A percentile compares a stretch with the other conserved stretches of the same genome.
These are phyloP conservation scores for Trichoderma citrinoviride DNA, from an alignment of 2,329 filamentous ascomycete genomes.

Conservation along the genomic window DNA sequence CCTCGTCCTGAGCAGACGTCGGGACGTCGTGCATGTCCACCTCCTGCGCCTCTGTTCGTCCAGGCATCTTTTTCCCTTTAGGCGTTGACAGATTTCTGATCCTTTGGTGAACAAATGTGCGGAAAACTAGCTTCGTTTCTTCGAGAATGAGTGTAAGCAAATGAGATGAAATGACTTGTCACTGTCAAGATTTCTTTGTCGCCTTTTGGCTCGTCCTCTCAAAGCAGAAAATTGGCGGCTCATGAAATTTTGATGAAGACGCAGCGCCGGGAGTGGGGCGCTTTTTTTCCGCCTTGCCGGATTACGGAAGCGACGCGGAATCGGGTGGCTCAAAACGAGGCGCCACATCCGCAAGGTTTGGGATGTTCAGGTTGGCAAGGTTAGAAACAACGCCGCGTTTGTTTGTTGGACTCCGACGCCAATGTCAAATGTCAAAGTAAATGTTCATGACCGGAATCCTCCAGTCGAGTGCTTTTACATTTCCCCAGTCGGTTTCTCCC, in stretches of 20 bases:
- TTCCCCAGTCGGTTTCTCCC: too few species aligned
- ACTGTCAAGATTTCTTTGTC: neutral
- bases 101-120: too few species aligned
- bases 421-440: too few species aligned
- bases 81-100: neutral
- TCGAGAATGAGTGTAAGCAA: too few species aligned
- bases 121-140: too few species aligned
- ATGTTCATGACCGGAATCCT: too few species aligned
- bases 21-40: slow-evolving; percentile 47
- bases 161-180: neutral
- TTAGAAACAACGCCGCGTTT: too few species aligned
- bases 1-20: slow-evolving; percentile 38
- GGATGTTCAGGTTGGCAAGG: too few species aligned
- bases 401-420: neutral
- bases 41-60: slow-evolving; percentile 41
- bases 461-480: too few species aligned
- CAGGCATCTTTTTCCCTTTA: slow-evolving; percentile 37
- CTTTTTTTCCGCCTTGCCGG: neutral
- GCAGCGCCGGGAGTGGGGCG: slow-evolving; percentile 10
- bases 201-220: neutral
- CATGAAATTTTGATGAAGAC: slow-evolving; percentile 18
- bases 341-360: neutral
- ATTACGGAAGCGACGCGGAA: slow-evolving; percentile 17
- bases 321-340: neutral
- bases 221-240: slow-evolving; percentile 3